phyloP scores from a whole-genome alignment of 2,329 filamentous ascomycete species.

The Xylaria sp. region DNA sequence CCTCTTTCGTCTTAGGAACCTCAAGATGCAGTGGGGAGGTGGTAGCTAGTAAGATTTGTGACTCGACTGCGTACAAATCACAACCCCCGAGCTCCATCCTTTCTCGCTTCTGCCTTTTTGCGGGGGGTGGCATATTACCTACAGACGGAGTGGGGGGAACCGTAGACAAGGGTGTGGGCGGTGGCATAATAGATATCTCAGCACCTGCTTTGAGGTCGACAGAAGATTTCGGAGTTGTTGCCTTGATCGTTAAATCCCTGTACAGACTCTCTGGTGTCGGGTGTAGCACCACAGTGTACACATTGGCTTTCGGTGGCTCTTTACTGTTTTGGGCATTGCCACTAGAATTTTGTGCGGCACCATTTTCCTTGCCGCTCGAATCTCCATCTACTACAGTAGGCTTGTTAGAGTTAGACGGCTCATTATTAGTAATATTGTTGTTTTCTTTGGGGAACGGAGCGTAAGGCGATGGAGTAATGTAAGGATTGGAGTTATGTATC shows the following conservation, averaged over 20 bases:
- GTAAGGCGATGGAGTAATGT: constrained; percentile 88
- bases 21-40: constrained; percentile 80
- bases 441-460: constrained; percentile 75
- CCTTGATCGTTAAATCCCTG: constrained; percentile 79
- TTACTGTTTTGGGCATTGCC: constrained; percentile 58
- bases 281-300: constrained; percentile 83
- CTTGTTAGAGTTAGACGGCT: constrained; percentile 48
- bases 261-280: constrained; percentile 82
- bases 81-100: constrained; percentile 80
- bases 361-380: constrained; percentile 67
- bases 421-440: constrained; percentile 41
- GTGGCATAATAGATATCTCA: constrained; percentile 61
- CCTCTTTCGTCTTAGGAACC: constrained; percentile 73
- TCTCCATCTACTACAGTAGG: constrained; percentile 54
- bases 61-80: constrained; percentile 79
- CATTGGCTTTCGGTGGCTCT: constrained; percentile 65
- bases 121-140: constrained; percentile 66
- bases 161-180: constrained; percentile 72
- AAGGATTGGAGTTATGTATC: constrained; percentile 91
- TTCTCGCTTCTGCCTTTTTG: constrained; percentile 75
- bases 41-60: constrained; percentile 77
- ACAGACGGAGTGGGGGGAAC: constrained; percentile 71
- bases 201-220: constrained; percentile 49
- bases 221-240: constrained; percentile 70
- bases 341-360: constrained; percentile 62